A percentile compares a stretch with the other conserved stretches of the same genome.
phyloP scores from a whole-genome alignment of 2,329 filamentous ascomycete species.

The Nemania serpens region DNA sequence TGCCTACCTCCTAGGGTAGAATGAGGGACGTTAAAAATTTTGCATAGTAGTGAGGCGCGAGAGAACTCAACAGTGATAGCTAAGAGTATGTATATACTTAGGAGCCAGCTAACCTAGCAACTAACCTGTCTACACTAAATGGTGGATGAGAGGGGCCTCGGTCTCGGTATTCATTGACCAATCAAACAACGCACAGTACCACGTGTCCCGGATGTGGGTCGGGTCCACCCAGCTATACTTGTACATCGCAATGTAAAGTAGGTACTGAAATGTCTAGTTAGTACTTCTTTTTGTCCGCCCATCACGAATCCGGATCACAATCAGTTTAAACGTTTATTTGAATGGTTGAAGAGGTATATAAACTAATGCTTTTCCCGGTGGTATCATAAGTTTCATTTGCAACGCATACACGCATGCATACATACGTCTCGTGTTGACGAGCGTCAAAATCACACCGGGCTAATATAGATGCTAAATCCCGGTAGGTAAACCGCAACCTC shows the following conservation, averaged over 20 bases:
- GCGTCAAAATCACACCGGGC: background rate
- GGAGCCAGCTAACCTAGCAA: no score
- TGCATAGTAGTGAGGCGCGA: background rate
- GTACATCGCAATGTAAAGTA: no score
- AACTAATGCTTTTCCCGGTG: constrained; percentile 10
- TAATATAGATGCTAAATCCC: no score
- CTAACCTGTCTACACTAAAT: no score
- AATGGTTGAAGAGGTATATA: background rate
- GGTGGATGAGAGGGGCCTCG: background rate
- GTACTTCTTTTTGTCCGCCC: no score
- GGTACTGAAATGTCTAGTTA: no score
- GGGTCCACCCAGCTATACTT: background rate
- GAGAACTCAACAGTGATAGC: no score
- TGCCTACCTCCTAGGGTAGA: background rate
- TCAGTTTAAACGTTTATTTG: no score
- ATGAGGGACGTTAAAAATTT: background rate
- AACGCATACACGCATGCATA: background rate
- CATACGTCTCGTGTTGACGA: background rate
- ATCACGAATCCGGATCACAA: no score
- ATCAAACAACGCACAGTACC: constrained; percentile 8
- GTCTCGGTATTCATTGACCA: constrained; percentile 21
- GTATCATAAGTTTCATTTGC: constrained; percentile 29
- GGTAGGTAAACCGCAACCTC: no score
- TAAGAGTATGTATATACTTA: no score
- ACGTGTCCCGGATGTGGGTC: constrained; percentile 6